phyloP scores from a whole-genome alignment of 169 alveolate species.

The Prorocentrum cordatum region DNA sequence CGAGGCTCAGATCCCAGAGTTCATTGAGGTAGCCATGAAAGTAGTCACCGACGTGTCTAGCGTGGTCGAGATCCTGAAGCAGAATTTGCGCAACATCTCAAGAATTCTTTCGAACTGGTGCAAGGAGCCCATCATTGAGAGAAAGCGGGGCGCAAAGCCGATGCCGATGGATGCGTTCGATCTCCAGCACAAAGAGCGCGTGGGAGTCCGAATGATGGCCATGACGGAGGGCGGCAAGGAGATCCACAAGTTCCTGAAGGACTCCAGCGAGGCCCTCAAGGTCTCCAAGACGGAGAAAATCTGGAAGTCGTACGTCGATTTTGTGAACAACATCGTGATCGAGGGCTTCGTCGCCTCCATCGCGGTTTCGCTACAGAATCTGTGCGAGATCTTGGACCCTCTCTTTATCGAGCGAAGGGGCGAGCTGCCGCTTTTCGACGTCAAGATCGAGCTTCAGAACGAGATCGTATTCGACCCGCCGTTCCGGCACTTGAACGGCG shows the following conservation, averaged over 20 bases:
- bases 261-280: constrained; percentile 84
- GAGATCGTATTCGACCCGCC: constrained; percentile 70
- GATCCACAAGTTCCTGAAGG: constrained; percentile 83
- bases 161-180: constrained; percentile 78
- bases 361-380: constrained; percentile 78
- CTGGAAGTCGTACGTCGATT: constrained; percentile 85
- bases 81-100: constrained; percentile 53
- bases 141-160: constrained; percentile 84
- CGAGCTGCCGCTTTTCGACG: constrained; percentile 85
- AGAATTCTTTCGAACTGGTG: constrained; percentile 60
- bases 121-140: constrained; percentile 78
- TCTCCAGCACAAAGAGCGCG: constrained; percentile 74
- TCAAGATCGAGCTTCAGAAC: constrained; percentile 78
- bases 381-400: constrained; percentile 81
- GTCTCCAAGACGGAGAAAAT: constrained; percentile 81
- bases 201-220: constrained; percentile 73
- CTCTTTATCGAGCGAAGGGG: constrained; percentile 78
- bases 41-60: constrained; percentile 66
- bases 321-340: constrained; percentile 81
- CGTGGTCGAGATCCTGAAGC: constrained; percentile 66
- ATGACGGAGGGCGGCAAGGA: constrained; percentile 83
- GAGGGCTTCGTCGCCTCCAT: constrained; percentile 85
- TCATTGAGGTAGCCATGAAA: constrained; percentile 75
- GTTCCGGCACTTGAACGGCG: constrained; percentile 19
- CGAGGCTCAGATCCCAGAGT: constrained; percentile 81